phyloP scores from a whole-genome alignment of 371 early-diverging fungal species.

The Mucor piriformis region DNA sequence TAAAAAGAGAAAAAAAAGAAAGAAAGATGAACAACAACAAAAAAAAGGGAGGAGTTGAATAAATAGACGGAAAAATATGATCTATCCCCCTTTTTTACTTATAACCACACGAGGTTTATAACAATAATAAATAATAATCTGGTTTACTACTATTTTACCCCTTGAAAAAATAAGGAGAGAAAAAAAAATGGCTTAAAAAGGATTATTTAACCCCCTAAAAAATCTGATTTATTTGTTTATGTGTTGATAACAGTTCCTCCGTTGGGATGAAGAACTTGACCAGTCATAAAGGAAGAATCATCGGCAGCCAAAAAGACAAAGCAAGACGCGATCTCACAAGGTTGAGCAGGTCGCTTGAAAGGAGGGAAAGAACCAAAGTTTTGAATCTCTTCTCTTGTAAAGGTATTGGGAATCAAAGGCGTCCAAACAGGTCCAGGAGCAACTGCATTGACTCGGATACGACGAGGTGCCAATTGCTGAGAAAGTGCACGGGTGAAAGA shows the following conservation, averaged over 20 bases:
- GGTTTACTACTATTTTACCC: conserved; percentile 4
- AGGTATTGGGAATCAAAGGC: conserved; percentile 69
- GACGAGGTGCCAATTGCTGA: conserved; percentile 59
- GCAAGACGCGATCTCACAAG: conserved; percentile 66
- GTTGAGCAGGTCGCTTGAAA: conserved; percentile 68
- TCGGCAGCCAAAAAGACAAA: conserved; percentile 67
- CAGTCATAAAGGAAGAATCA: conserved; percentile 66
- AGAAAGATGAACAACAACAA: conserved; percentile 13
- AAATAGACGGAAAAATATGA: not conserved
- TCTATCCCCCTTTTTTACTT: not conserved
- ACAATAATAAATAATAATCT: not conserved
- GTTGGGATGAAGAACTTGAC: conserved; percentile 59
- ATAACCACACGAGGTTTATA: not conserved
- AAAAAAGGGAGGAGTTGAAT: conserved; percentile 10
- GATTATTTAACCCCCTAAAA: not conserved
- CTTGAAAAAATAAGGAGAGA: not conserved
- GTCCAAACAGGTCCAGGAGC: conserved; percentile 73
- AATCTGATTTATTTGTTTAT: conserved; percentile 16
- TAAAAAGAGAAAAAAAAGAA: conserved; percentile 21
- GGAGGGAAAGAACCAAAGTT: conserved; percentile 72
- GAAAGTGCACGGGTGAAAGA: conserved; percentile 65
- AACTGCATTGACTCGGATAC: conserved; percentile 69
- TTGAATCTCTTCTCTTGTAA: conserved; percentile 61
- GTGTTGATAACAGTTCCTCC: conserved; percentile 53
- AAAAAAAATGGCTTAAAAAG: conserved; percentile 6